Base-by-base conservation (phyloP, 805 yeast genomes). In the Pichia deserticola region DNA sequence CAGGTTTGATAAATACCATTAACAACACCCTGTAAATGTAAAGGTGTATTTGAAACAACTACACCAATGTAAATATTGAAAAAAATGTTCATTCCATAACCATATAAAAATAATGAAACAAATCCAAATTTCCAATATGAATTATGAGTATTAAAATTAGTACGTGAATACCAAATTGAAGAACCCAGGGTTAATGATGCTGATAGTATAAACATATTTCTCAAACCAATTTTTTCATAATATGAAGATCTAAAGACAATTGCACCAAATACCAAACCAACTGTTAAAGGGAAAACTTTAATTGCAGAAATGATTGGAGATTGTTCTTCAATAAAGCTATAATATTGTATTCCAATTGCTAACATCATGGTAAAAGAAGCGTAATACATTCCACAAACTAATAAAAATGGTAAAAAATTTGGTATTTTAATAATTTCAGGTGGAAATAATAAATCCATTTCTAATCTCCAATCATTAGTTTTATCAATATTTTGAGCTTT, bases 291-390 rank as follows among this genome's bases (percentile, higher is more conserved):
- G 1, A 72, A 50, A 1, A 62, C 49, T 49, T 70, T 73, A 3
- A 70, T 57, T 1, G 72, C 69, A 1, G 75, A 60, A 5, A 70
- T 47, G 6, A 74, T 49, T 0, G 72, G 60, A 6, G 67, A 52
- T 43, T 67, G 54, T 6, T 51, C 49, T 3, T 65, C 64, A 13
- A 65, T 57, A 48, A 63, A 67, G 37, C 67, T 61, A 15, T 57
- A 57, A 39, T 53, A 59, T 30, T 56, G 54, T 29, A 60, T 42
- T 8, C 56, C 36, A 3, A 35, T 34, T 7, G 45, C 42, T 13
- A 54, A 9, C 9, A 49, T 10, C 33, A 49, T 40, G 3, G 53
- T 43, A 37, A 40, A 59, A 0, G 44, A 43, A 3, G 48, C 42
- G 41, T 51, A 55, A 20, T 48, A 36, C 11, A 44, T 20, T 4